Conservation (phyloP, 2,329 filamentous ascomycete species). For the Trichoderma sp. region DNA sequence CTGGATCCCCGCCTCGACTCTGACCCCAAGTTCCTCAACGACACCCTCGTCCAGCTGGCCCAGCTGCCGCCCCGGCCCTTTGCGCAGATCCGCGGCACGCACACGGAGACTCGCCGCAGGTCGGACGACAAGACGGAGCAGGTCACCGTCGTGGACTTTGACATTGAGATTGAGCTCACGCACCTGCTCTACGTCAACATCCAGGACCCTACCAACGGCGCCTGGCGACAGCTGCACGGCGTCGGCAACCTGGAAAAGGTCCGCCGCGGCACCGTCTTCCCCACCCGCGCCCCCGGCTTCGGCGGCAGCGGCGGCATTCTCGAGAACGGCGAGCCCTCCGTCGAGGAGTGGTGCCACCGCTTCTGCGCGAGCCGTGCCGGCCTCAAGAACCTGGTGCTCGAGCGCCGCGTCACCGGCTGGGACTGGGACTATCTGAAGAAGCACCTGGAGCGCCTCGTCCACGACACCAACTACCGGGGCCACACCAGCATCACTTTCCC, state of each 20-base stretch:
- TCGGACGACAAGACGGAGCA: constrained; percentile 44
- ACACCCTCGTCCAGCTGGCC: constrained; percentile 49
- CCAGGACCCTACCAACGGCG: constrained; percentile 36
- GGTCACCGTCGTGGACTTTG: constrained; percentile 61
- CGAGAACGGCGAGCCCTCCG: constrained; percentile 40
- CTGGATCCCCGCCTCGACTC: constrained; percentile 50
- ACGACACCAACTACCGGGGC: constrained; percentile 69
- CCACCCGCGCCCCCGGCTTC: constrained; percentile 53
- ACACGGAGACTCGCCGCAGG: constrained; percentile 45
- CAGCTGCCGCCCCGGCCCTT: constrained; percentile 55
- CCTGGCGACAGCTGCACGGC: constrained; percentile 52
- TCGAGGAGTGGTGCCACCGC: constrained; percentile 66
- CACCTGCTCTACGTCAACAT: constrained; percentile 57
- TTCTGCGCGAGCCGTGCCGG: constrained; percentile 62
- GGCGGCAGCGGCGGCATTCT: constrained; percentile 36
- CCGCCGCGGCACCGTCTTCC: constrained; percentile 65
- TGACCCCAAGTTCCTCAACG: constrained; percentile 48
- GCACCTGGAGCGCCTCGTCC: constrained; percentile 59
- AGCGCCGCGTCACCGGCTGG: constrained; percentile 60
- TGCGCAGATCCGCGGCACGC: constrained; percentile 56
- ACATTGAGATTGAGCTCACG: constrained; percentile 61
- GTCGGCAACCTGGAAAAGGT: constrained; percentile 62
- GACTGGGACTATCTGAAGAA: constrained; percentile 57
- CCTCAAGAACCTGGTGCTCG: constrained; percentile 60
- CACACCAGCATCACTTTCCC: constrained; percentile 62